Evolutionary conservation across 495 filamentous ascomycete genomes (phyloP).

Genomic region (Aspergillus conjunctus): DNA sequence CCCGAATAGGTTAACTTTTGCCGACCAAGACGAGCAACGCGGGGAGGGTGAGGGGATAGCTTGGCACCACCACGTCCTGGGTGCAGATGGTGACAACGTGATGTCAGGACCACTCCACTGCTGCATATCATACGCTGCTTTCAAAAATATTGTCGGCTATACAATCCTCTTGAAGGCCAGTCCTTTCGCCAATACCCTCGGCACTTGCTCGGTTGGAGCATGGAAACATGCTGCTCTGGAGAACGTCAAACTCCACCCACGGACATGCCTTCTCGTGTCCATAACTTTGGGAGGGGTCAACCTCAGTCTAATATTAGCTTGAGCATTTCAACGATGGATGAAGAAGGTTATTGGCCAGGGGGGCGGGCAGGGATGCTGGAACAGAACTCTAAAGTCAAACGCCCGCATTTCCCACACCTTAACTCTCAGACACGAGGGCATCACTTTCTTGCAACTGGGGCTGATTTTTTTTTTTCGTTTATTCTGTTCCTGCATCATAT

Average conservation of each 20-base stretch:
- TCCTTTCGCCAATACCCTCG: conserved; percentile 5
- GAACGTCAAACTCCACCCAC: conserved; percentile 11
- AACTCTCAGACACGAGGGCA: neutral
- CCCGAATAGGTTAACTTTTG: neutral
- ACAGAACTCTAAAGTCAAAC: conserved; percentile 1
- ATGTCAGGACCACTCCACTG: neutral
- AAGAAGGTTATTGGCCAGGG: conserved; percentile 1
- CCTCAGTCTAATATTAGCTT: neutral
- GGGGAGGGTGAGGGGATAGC: conserved; percentile 10
- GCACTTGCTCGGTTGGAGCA: neutral
- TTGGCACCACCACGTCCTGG: conserved; percentile 10
- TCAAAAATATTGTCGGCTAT: neutral
- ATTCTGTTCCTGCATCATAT: neutral
- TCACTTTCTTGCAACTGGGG: neutral
- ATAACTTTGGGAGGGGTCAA: neutral
- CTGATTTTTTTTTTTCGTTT: neutral
- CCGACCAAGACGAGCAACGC: neutral
- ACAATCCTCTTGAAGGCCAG: neutral
- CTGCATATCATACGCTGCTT: neutral
- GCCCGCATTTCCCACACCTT: neutral
- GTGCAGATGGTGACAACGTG: no score
- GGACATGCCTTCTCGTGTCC: neutral
- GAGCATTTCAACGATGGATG: neutral
- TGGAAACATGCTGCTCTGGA: neutral
- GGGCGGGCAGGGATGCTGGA: neutral